Evolutionary conservation across 2,329 filamentous ascomycete species (phyloP).

Genomic region (Phaeosphaeria sp.): DNA sequence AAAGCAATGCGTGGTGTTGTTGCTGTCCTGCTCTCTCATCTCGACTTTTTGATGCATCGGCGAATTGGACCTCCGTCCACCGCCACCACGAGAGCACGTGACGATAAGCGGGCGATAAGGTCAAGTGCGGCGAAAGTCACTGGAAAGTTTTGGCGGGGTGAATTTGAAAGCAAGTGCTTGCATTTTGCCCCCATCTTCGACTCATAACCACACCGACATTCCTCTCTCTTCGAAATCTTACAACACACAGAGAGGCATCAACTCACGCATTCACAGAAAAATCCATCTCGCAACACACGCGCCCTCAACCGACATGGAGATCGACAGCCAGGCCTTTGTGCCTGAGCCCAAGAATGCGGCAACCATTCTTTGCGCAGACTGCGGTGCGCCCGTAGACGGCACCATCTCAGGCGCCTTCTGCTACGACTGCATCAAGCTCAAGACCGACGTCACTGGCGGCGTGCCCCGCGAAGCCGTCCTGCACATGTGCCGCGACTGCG

Average conservation of each 20-base stretch:
- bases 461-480: slow-evolving; percentile 90
- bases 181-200: slow-evolving; percentile 23
- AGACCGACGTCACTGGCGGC: slow-evolving; percentile 88
- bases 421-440: slow-evolving; percentile 94
- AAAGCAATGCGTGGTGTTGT: slow-evolving; percentile 2
- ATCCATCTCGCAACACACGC: too few relatives aligned
- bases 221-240: slow-evolving; percentile 5
- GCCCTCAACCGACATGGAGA: slow-evolving; percentile 45
- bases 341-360: slow-evolving; percentile 54
- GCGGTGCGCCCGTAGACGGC: slow-evolving; percentile 93
- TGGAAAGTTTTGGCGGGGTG: slow-evolving; percentile 34
- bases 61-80: slow-evolving; percentile 13
- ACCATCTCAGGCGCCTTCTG: slow-evolving; percentile 86
- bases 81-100: slow-evolving; percentile 29
- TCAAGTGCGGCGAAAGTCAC: slow-evolving; percentile 18
- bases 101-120: slow-evolving; percentile 42
- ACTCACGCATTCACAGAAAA: background rate
- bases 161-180: slow-evolving; percentile 35
- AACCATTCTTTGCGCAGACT: slow-evolving; percentile 97
- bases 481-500: slow-evolving; percentile 93
- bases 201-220: slow-evolving; percentile 13
- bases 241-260: background rate
- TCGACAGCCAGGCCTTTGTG: slow-evolving; percentile 50
- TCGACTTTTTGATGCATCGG: slow-evolving; percentile 19
- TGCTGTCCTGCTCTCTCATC: background rate